Base-by-base conservation (phyloP, 148 eudicot species). In the Drosera capensis region DNA sequence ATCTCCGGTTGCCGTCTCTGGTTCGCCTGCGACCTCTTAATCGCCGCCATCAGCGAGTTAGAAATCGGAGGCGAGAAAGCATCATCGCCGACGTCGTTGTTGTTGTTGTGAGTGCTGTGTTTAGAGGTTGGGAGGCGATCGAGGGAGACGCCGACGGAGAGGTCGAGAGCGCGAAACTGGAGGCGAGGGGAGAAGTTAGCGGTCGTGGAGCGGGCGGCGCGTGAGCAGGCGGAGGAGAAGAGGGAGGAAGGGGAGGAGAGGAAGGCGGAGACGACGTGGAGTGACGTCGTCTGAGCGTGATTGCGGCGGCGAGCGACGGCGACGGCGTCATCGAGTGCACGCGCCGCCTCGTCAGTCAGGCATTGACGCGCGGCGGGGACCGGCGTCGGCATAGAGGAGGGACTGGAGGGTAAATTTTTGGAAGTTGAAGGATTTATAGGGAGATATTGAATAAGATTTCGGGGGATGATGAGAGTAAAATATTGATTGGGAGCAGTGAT, bases 321-420 rank as follows among this genome's bases (percentile, higher is more conserved):
- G 2, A 77, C 90, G 1, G 96, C 94, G 3, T 68, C 80, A 47
- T 82, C 79, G n/a, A 87, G 62, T 14, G 76, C 78, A 16, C 54
- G 66, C 0, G 64, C 66, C 5, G 96, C 85, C 35, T 77, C 80
- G 21, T 63, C 20, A 1, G 86, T 74, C 19, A 87, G 59, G 70
- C 94, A 82, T 72, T 77, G 94, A 57, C 74, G 62, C n/a, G 86
- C 94, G n/a, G 62, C 61, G 24, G 43, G 48, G n/a, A 87, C 80
- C 65, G 90, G 83, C 56, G 90, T 82, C 14, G 96, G 96, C 96
- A 87, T 87, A n/a, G n/a, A n/a, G n/a, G n/a, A n/a, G n/a, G n/a
- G n/a, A n/a, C n/a, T n/a, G n/a, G n/a, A n/a, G n/a, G n/a, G n/a
- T n/a, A n/a, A n/a, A n/a, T n/a, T n/a, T n/a, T n/a, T n/a, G n/a